A percentile compares a stretch with the other conserved stretches of the same genome.
These are phyloP conservation scores for Nakazawaea peltata DNA, from an alignment of 805 yeast species.

Conservation along the genomic window DNA sequence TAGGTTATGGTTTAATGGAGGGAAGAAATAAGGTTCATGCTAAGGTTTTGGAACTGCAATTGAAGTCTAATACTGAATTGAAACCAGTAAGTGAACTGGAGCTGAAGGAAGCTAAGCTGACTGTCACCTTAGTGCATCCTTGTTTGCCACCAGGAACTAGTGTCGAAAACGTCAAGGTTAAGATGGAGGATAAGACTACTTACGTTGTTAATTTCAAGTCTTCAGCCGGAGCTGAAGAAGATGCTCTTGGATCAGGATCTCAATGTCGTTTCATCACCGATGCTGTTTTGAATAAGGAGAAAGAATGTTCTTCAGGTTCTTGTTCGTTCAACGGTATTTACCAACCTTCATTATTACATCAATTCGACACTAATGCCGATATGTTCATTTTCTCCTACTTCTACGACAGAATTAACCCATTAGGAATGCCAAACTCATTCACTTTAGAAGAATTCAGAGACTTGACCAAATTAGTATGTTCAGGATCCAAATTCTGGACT, in stretches of 20 bases:
- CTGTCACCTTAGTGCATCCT: slow-evolving; percentile 57
- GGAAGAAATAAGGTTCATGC: slow-evolving; percentile 81
- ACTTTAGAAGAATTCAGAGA: slow-evolving; percentile 78
- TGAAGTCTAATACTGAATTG: slow-evolving; percentile 24
- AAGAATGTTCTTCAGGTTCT: slow-evolving; percentile 64
- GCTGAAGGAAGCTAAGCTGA: slow-evolving; percentile 26
- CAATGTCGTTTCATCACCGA: slow-evolving; percentile 89
- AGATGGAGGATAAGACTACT: slow-evolving; percentile 27
- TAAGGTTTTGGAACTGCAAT: slow-evolving; percentile 46
- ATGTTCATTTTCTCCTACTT: slow-evolving; percentile 89
- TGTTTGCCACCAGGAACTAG: slow-evolving; percentile 77
- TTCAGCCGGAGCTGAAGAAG: slow-evolving; percentile 19
- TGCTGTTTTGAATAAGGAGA: slow-evolving; percentile 72
- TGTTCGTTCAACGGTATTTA: slow-evolving; percentile 97
- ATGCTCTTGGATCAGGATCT: slow-evolving; percentile 47
- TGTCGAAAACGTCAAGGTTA: slow-evolving; percentile 56
- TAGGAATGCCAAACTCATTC: slow-evolving; percentile 91
- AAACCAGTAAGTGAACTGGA: slow-evolving; percentile 27
- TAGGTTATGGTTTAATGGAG: slow-evolving; percentile 93
- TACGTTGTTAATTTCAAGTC: slow-evolving; percentile 27
- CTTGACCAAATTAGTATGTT: slow-evolving; percentile 77
- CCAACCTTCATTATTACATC: slow-evolving; percentile 81
- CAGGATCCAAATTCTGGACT: slow-evolving; percentile 73
- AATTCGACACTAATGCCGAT: slow-evolving; percentile 68
- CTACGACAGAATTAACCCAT: slow-evolving; percentile 88